Percentiles rank a stretch among this genome's conserved stretches.
phyloP scores from a whole-genome alignment of 371 early-diverging fungal genomes.

The Nematocida sp. region DNA sequence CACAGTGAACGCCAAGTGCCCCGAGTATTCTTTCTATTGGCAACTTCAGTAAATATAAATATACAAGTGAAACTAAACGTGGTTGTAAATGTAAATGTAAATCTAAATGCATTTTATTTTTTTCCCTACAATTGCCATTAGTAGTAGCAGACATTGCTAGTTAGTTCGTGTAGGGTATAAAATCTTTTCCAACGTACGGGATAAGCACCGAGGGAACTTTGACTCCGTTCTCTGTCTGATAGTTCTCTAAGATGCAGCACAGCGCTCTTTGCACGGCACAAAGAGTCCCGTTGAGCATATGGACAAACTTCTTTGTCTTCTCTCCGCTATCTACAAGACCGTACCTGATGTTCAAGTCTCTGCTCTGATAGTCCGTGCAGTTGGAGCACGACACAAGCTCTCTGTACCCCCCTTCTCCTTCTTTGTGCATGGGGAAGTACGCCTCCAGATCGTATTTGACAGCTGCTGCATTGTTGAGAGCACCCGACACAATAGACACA shows the following conservation, averaged over 20 bases:
- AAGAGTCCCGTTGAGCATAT: conserved; percentile 94
- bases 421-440: conserved; percentile 80
- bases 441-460: conserved; percentile 99
- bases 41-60: too few species aligned
- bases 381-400: conserved; percentile 97
- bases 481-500: conserved; percentile 88
- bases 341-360: conserved; percentile 86
- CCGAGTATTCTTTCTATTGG: too few species aligned
- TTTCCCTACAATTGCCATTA: neutral
- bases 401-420: conserved; percentile 88
- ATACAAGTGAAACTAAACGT: too few species aligned
- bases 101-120: neutral
- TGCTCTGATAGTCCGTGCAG: conserved; percentile 95
- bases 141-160: too few species aligned
- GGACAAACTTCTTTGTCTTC: conserved; percentile 79
- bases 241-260: conserved; percentile 92
- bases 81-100: too few species aligned
- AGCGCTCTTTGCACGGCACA: conserved; percentile 93
- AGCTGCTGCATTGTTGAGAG: conserved; percentile 95
- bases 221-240: conserved; percentile 73
- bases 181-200: conserved; percentile 53
- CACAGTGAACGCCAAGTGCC: too few species aligned
- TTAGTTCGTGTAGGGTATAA: conserved; percentile 33
- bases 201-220: conserved; percentile 68
- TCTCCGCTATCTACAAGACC: conserved; percentile 76